Evolutionary conservation across 192 early-diverging fungal species (phyloP).

Genomic region (Coemansia sp.): DNA sequence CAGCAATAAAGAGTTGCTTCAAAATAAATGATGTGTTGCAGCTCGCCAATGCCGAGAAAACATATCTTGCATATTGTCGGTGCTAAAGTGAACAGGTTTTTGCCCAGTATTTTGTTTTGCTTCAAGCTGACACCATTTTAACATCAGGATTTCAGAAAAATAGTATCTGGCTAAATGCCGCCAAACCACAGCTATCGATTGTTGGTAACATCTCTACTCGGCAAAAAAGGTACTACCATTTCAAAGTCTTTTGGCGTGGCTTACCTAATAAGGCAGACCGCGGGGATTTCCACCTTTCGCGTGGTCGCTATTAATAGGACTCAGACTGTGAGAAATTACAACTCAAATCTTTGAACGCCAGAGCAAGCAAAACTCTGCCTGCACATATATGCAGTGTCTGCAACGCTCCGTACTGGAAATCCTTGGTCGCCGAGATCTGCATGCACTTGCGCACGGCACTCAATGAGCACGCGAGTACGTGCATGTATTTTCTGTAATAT

Average conservation of each 20-base stretch:
- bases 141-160: not conserved
- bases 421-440: too few species aligned
- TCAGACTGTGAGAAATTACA: not conserved
- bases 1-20: not conserved
- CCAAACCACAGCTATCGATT: not conserved
- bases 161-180: not conserved
- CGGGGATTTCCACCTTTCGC: constrained; percentile 3
- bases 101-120: not conserved
- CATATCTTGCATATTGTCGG: not conserved
- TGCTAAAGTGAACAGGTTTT: not conserved
- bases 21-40: not conserved
- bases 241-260: not conserved
- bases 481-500: too few species aligned
- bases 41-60: not conserved
- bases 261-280: not conserved
- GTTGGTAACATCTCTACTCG: not conserved
- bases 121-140: not conserved
- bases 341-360: too few species aligned
- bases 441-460: too few species aligned
- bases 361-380: too few species aligned
- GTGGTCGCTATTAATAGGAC: not conserved
- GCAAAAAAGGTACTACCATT: not conserved
- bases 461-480: too few species aligned
- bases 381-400: too few species aligned
- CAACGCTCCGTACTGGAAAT: too few species aligned